These are phyloP conservation scores for Aureobasidium sp. DNA, from an alignment of 2,329 filamentous ascomycete genomes.

Conservation along the genomic window DNA sequence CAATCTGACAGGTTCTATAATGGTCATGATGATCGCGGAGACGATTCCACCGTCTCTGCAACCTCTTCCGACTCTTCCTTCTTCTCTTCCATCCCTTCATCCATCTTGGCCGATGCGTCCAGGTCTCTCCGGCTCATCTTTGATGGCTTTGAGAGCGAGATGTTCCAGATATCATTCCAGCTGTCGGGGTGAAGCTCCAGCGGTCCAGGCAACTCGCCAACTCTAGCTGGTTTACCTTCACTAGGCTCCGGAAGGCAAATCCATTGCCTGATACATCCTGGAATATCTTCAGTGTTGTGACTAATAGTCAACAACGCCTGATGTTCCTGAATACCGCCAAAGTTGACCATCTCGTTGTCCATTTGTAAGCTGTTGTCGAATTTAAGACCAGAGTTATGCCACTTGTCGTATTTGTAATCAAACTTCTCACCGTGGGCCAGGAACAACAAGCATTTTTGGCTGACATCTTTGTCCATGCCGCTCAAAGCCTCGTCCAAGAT, in stretches of 20 bases:
- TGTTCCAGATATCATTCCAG: conserved; percentile 59
- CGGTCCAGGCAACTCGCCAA: conserved; percentile 56
- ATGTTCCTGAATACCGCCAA: conserved; percentile 55
- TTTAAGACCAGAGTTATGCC: not conserved
- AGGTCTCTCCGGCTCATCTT: no score
- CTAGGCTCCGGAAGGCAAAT: conserved; percentile 74
- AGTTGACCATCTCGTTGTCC: conserved; percentile 37
- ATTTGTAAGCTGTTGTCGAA: conserved; percentile 21
- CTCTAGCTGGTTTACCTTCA: conserved; percentile 50
- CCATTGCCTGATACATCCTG: conserved; percentile 74
- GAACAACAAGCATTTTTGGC: conserved; percentile 83
- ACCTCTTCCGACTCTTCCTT: no score
- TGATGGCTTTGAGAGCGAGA: not conserved
- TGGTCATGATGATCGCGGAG: no score
- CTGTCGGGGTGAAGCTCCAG: conserved; percentile 47
- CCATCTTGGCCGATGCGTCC: not conserved
- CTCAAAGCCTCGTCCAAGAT: conserved; percentile 45
- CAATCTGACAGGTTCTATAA: no score
- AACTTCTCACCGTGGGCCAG: conserved; percentile 44
- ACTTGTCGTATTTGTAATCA: not conserved
- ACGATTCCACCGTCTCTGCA: no score
- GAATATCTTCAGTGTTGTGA: conserved; percentile 84
- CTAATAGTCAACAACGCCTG: conserved; percentile 91
- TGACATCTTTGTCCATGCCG: conserved; percentile 47
- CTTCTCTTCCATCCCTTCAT: no score